Conservation (phyloP, 306 rosid genomes). For the Castanospermum australe region DNA sequence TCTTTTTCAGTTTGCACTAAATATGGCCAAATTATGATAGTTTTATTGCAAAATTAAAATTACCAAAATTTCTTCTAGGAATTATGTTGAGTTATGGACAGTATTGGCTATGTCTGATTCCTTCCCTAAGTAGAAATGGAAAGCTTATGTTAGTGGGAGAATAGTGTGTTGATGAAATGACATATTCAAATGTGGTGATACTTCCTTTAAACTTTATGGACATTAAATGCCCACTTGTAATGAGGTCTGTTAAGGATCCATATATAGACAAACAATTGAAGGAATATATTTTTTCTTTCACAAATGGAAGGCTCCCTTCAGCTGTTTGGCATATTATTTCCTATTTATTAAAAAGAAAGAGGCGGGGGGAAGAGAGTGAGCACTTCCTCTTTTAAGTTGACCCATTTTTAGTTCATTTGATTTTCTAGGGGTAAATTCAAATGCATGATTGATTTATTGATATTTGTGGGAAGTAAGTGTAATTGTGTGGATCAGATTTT, state of each 20-base stretch:
- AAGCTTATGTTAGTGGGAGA: slow-evolving; percentile 1
- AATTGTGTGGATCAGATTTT: not conserved
- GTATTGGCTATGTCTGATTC: slow-evolving; percentile 1
- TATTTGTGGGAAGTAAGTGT: not conserved
- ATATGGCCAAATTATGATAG: not conserved
- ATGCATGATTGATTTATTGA: not conserved
- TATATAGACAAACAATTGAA: not conserved
- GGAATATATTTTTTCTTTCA: not conserved
- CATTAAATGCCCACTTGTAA: not conserved
- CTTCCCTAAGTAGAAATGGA: not conserved
- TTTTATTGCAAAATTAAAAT: not conserved
- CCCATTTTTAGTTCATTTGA: slow-evolving; percentile 1
- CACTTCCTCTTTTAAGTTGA: slow-evolving; percentile 3
- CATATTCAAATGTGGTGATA: not conserved
- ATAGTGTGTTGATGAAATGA: not conserved
- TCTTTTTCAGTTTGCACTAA: not conserved
- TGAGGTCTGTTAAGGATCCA: not conserved
- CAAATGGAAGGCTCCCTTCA: not conserved
- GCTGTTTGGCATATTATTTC: not conserved
- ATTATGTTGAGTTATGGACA: slow-evolving; percentile 5
- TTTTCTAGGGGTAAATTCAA: not conserved
- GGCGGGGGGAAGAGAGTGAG: not conserved
- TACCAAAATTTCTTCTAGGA: not conserved
- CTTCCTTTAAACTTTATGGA: not conserved
- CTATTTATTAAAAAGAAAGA: no score